Base-by-base conservation (phyloP, 1,139 yeast genomes). In the Sugiyamaella paludigena region DNA sequence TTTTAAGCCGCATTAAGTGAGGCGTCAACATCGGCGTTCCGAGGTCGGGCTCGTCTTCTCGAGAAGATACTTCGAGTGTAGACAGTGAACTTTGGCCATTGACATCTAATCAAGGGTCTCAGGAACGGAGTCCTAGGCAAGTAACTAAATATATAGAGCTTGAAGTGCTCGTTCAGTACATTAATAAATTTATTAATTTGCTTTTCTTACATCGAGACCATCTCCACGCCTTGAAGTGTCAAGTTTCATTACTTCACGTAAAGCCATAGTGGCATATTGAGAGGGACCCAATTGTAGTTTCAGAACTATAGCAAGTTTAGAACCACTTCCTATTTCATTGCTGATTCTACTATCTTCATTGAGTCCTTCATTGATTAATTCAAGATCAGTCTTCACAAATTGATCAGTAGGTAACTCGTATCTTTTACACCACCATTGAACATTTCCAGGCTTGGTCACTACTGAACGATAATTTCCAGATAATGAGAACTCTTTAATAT, bases 191-290 rank as follows among this genome's bases (percentile, higher is more conserved):
- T 19, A 19, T 19, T 19, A 19, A 19, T 19, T 19, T 24, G 13
- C 40, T 6, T 15, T 29, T 19, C 42, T 24, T 4, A 48, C 51
- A 24, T 48, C 48, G n/a, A 48, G 38, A 6, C 60, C 59, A 30
- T 77, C 82, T 43, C 84, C 81, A 55, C 82, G 74, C 51, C 89
- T 79, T 36, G 88, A 77, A 2, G 95, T 85, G 55, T 87, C 95
- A 26, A 81, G 74, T 65, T 84, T 85, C 95, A 87, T 85, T 48
- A 85, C 80, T 65, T 92, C 98, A 61, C 98, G 78, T 48, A 94
- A 72, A 0, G 97, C 96, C 98, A 94, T 94, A 0, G 99, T 94
- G 1, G 99, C 99, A 67, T 94, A 94, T 5, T 95, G 84, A 41
- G 97, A 85, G 7, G 87, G 83, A 1, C 89, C 94, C 51, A 94